Evolutionary conservation across 2,329 filamentous ascomycete genomes (phyloP).

Genomic region (Clathrospora elynae): DNA sequence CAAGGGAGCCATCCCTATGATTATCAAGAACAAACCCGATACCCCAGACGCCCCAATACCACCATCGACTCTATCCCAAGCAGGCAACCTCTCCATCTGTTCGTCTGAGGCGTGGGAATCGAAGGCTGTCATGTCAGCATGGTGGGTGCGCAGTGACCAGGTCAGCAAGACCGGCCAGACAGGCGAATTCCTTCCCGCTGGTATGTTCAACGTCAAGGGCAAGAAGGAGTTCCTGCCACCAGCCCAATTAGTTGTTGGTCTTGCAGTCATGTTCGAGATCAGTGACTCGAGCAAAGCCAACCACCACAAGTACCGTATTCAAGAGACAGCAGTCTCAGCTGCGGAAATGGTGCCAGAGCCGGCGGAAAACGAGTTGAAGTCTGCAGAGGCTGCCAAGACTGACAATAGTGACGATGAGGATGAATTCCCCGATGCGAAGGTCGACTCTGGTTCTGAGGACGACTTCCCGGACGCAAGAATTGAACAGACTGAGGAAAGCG

Average conservation of each 20-base stretch:
- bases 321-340: slow-evolving; percentile 44
- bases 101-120: slow-evolving; percentile 93
- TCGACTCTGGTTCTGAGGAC: slow-evolving; percentile 49
- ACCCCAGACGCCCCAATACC: slow-evolving; percentile 85
- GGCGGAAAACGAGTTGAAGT: slow-evolving; percentile 15
- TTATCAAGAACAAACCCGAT: slow-evolving; percentile 85
- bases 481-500: slow-evolving; percentile 45
- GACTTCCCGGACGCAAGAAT: slow-evolving; percentile 53
- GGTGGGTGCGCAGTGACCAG: slow-evolving; percentile 91
- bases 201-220: slow-evolving; percentile 79
- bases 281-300: slow-evolving; percentile 84
- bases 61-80: slow-evolving; percentile 87
- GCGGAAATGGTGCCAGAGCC: slow-evolving; percentile 29
- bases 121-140: slow-evolving; percentile 93
- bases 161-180: slow-evolving; percentile 82
- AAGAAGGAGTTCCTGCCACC: slow-evolving; percentile 92
- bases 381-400: slow-evolving; percentile 27
- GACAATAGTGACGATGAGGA: slow-evolving; percentile 51
- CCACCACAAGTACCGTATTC: slow-evolving; percentile 74
- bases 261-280: slow-evolving; percentile 85
- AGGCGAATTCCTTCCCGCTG: slow-evolving; percentile 79
- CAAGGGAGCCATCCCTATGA: slow-evolving; percentile 78
- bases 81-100: slow-evolving; percentile 81
- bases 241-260: slow-evolving; percentile 82
- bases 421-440: slow-evolving; percentile 53